These are phyloP conservation scores for Antitrichia curtipendula DNA, from an alignment of 225 moss, liverwort and hornwort species.

Conservation along the genomic window DNA sequence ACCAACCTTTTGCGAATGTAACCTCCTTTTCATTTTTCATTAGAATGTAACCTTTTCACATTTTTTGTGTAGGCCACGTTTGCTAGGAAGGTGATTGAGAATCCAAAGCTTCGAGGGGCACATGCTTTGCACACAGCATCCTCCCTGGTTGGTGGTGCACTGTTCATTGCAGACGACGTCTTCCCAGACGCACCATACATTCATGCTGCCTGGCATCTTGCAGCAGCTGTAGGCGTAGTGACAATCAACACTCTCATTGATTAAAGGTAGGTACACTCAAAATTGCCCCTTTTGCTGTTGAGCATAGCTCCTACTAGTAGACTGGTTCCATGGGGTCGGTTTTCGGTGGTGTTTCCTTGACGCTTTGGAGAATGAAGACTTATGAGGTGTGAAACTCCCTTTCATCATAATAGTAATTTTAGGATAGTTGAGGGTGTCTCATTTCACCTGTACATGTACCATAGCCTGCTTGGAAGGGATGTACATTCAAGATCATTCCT, in stretches of 20 bases:
- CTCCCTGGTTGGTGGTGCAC: slow-evolving; percentile 53
- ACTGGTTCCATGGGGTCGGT: not conserved
- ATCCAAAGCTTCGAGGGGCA: slow-evolving; percentile 58
- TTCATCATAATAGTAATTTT: not conserved
- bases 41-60: not conserved
- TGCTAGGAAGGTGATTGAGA: slow-evolving; percentile 34
- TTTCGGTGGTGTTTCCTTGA: not conserved
- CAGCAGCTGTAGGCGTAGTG: slow-evolving; percentile 73
- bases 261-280: not conserved
- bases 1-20: not conserved
- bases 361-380: not conserved
- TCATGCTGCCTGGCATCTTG: slow-evolving; percentile 94
- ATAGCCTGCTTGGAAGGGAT: not conserved
- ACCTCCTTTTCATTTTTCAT: not conserved
- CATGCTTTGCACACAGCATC: slow-evolving; percentile 59
- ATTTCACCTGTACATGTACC: not conserved
- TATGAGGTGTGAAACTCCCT: too few relatives aligned
- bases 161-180: slow-evolving; percentile 82
- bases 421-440: not conserved
- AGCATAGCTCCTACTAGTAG: not conserved
- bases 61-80: slow-evolving; percentile 52
- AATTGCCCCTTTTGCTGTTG: not conserved
- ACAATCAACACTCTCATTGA: slow-evolving; percentile 44
- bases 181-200: slow-evolving; percentile 60
- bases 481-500: not conserved